Evolutionary conservation across 1,284 basidiomycete genomes (phyloP).

Genomic region (Fomitopsis betulina): DNA sequence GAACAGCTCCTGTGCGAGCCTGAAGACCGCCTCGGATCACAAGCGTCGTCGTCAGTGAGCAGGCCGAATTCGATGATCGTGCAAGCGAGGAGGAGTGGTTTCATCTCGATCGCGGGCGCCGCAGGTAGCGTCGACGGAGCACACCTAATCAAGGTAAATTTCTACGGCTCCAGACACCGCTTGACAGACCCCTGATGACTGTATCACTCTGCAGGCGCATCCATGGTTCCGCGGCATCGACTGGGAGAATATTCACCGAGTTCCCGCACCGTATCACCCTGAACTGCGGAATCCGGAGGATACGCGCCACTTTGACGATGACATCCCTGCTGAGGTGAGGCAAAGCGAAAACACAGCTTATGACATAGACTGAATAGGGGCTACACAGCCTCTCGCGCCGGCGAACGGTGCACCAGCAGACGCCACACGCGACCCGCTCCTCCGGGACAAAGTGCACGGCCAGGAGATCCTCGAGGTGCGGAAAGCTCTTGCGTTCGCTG

Average conservation of each 20-base stretch:
- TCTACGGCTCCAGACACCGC: background rate
- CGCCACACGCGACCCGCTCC: conserved; percentile 83
- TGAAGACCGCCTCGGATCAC: conserved; percentile 87
- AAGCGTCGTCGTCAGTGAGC: conserved; percentile 60
- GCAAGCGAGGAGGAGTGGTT: conserved; percentile 71
- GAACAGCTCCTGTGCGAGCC: conserved; percentile 88
- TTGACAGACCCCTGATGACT: background rate
- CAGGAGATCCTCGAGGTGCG: conserved; percentile 83
- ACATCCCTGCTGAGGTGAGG: conserved; percentile 86
- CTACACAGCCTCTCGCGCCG: conserved; percentile 74
- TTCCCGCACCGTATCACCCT: conserved; percentile 84
- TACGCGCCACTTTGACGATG: conserved; percentile 88
- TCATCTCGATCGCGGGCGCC: conserved; percentile 46
- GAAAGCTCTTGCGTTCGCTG: conserved; percentile 87
- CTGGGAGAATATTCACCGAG: conserved; percentile 77
- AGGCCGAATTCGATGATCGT: conserved; percentile 75
- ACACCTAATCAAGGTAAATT: conserved; percentile 76
- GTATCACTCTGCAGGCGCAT: conserved; percentile 52
- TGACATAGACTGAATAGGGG: conserved; percentile 2
- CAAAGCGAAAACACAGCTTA: background rate
- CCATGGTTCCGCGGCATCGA: conserved; percentile 87
- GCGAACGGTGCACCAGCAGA: conserved; percentile 83
- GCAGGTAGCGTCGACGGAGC: conserved; percentile 72
- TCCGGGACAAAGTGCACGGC: conserved; percentile 82
- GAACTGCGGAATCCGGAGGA: conserved; percentile 77